Base-by-base conservation (phyloP, 2,329 filamentous ascomycete genomes). In the Hymenoscyphus fructigenus region DNA sequence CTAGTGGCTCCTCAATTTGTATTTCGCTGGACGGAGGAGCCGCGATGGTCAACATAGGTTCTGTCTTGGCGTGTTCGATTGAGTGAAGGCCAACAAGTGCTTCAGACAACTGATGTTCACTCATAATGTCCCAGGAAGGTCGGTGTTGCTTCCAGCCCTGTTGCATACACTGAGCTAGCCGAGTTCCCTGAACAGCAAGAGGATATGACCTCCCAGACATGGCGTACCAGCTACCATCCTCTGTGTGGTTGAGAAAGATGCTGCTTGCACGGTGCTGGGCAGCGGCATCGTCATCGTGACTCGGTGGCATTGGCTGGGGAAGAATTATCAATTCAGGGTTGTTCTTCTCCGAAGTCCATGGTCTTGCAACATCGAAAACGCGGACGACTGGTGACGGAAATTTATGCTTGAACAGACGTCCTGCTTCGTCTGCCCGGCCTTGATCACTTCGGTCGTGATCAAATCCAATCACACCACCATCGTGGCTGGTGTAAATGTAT, bases 151-250 rank as follows among this genome's bases (percentile, higher is more conserved):
- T 80, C 77, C 82, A 88, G 65, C 82, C 81, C 62, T 81, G 80
- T 59, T 81, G 80, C 68, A 87, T 87, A 73, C 83, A 87, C 61
- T 82, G 77, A 20, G 75, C 75, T 79, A 79, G 55, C 82, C 79
- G 68, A 77, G 79, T 26, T 80, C 85, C 88, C 61, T 92, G 86
- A 26, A 93, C 89, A 32, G 97, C 92, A 10, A 94, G 84, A 3
- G 95, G 95, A 72, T 97, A 98, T 9, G 88, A 88, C 50, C 83
- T 84, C 65, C 96, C 94, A 1, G 94, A 97, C 78, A 98, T 84
- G 36, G 93, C 95, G 76, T 94, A 99, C 93, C 94, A 98, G 66
- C 91, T 91, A 34, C 93, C 94, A n/a, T 83, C 81, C 63, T 91
- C 86, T 1, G 93, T 97, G 70, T 89, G 90, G 75, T 97, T 97